phyloP scores from a whole-genome alignment of 352 stramenopile genomes.

The Hyaloperonospora brassicae region DNA sequence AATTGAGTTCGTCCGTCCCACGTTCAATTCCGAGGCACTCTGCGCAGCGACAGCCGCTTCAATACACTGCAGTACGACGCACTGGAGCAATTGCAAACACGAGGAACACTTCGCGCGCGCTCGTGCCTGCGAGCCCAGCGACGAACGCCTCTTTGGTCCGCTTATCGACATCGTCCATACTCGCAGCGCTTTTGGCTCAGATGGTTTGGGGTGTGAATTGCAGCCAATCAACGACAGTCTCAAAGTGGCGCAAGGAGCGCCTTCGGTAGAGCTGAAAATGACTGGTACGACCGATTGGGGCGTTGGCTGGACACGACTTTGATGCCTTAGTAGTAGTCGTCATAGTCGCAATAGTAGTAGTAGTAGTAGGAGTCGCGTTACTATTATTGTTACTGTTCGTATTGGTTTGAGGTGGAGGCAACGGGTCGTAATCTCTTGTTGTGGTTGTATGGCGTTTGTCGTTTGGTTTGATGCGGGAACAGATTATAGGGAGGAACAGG shows the following conservation, averaged over 20 bases:
- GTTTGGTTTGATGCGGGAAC: background rate
- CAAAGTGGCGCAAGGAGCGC: background rate
- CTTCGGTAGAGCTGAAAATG: constrained; percentile 26
- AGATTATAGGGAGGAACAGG: constrained; percentile 86
- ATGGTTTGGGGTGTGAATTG: constrained; percentile 5
- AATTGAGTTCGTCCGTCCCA: too few relatives aligned
- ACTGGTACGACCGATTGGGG: constrained; percentile 43
- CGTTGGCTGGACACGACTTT: background rate
- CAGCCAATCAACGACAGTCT: constrained; percentile 21
- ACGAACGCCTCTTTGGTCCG: constrained; percentile 80
- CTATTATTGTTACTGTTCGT: too few relatives aligned
- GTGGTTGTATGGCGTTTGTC: too few relatives aligned
- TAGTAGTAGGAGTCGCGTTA: too few relatives aligned
- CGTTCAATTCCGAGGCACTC: constrained; percentile 5
- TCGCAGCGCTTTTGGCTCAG: background rate
- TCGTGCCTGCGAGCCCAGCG: constrained; percentile 56
- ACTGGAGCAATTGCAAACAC: constrained; percentile 73
- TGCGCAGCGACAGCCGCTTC: constrained; percentile 1
- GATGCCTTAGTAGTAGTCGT: too few relatives aligned
- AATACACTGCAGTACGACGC: constrained; percentile 3
- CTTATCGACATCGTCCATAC: constrained; percentile 75
- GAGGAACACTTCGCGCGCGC: constrained; percentile 59
- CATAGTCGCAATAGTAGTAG: too few relatives aligned
- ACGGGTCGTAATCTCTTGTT: too few relatives aligned
- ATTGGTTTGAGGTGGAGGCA: too few relatives aligned